Evolutionary conservation across 1,284 basidiomycete species (phyloP).

Genomic region (Austropuccinia psidii): DNA sequence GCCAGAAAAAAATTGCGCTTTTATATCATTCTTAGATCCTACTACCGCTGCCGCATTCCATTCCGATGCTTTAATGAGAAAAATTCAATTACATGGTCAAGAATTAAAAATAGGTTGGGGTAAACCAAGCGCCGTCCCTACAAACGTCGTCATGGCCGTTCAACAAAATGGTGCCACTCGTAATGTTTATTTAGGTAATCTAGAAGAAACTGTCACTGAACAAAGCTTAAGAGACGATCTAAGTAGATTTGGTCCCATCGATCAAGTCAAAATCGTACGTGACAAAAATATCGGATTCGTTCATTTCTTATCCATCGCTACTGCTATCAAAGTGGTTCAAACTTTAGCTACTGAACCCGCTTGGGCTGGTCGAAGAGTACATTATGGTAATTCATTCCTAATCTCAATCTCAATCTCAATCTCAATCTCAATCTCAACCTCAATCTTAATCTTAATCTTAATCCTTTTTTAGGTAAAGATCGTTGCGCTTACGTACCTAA

Average conservation of each 20-base stretch:
- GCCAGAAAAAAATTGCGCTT: conserved; percentile 96
- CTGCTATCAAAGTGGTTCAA: conserved; percentile 86
- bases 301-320: conserved; percentile 84
- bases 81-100: conserved; percentile 77
- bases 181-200: conserved; percentile 85
- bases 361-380: conserved; percentile 89
- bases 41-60: conserved; percentile 86
- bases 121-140: conserved; percentile 76
- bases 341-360: conserved; percentile 75
- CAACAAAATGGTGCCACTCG: conserved; percentile 80
- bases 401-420: conserved; percentile 37
- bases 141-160: conserved; percentile 73
- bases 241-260: conserved; percentile 86
- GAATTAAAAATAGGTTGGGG: conserved; percentile 96
- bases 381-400: conserved; percentile 58
- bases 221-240: conserved; percentile 76
- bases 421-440: conserved; percentile 24
- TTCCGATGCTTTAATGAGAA: conserved; percentile 87
- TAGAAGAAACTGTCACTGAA: conserved; percentile 80
- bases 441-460: conserved; percentile 39
- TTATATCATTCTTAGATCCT: conserved; percentile 91
- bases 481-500: conserved; percentile 89
- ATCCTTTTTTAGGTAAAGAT: conserved; percentile 48
- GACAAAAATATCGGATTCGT: conserved; percentile 98
- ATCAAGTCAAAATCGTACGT: conserved; percentile 93